A percentile compares a stretch with the other conserved stretches of the same genome.
Conservation (phyloP, 306 rosid species). For the Mucuna pruriens region DNA sequence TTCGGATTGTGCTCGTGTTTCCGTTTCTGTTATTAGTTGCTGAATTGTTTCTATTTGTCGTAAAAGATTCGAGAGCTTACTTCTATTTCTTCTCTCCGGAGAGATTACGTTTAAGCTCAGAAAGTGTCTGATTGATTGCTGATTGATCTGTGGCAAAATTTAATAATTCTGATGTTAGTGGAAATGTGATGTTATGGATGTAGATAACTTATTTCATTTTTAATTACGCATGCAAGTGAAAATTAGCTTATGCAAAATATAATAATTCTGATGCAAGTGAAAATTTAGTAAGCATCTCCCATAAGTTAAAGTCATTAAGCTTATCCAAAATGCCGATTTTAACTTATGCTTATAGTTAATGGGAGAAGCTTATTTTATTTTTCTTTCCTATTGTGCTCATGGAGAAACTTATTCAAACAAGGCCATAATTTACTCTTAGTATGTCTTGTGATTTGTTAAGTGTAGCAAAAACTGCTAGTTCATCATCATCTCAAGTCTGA, state of each 20-base stretch:
- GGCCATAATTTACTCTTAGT: neutral
- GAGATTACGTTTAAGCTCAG: neutral
- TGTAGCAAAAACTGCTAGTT: constrained; percentile 12
- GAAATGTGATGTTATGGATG: constrained; percentile 4
- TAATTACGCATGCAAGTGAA: too few species aligned
- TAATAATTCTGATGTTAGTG: neutral
- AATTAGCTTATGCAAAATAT: too few species aligned
- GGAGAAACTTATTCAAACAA: neutral
- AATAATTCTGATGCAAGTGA: too few species aligned
- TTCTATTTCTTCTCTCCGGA: neutral
- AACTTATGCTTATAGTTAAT: too few species aligned
- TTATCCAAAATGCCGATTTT: too few species aligned
- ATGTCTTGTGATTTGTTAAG: neutral
- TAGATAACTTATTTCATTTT: too few species aligned
- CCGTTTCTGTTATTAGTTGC: neutral
- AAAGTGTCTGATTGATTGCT: neutral
- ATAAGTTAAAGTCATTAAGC: too few species aligned
- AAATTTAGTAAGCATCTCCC: too few species aligned
- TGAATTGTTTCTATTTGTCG: neutral
- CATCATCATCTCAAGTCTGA: neutral
- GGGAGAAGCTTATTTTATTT: neutral
- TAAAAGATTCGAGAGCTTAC: neutral
- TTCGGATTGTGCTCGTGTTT: constrained; percentile 34
- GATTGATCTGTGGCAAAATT: neutral
- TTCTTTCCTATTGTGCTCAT: neutral